Evolutionary conservation across 768 basidiomycete species (phyloP), one percentile per base, ranked within the genome.

Genomic region (Leucosporidium creatinivorum): DNA sequence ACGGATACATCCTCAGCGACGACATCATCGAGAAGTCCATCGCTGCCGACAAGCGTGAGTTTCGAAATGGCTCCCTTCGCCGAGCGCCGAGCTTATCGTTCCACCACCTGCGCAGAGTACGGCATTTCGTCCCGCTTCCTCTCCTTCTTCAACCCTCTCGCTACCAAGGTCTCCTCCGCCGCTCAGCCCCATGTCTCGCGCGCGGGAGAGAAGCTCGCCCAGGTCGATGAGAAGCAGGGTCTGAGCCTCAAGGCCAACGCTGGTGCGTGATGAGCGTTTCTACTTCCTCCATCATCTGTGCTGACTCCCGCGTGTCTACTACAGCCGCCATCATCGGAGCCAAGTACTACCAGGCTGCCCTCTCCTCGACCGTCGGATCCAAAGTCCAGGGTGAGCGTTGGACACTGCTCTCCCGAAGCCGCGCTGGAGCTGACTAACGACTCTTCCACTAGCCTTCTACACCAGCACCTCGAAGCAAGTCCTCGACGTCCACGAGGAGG

Each of bases 51-150:
- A 28, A 57, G 54, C 74, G 80, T 81, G 63, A 65, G 79, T 75
- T 15, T 36, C 31, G 39, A 17, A 5, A 36, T 19, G 25, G 3
- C 23, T 19, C 52, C 47, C 44, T 28, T 15, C 10, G 47, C 52
- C 59, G 54, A 79, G 86, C 87, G 69, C 67, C 80, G 69, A 15
- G 13, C 6, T 52, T 7, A 30, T 12, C 33, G 6, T 36, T 54
- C 47, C 2, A 21, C 47, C 23, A 65, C 89, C n/a, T n/a, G n/a
- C 87, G 81, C 62, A 86, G 61, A 89, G 76, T 86, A 89, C 69
- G 94, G 94, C 26, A 98, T 99, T 73, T 93, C 91, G 4, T 81
- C 83, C 65, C 84, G 84, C 50, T 97, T 98, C 84, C 79, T 96
- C 44, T 77, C 81, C 36, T 98, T 91, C 79, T 83, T 97, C 78